phyloP scores from a whole-genome alignment of 805 yeast genomes.

The Suhomyces pyralidae region DNA sequence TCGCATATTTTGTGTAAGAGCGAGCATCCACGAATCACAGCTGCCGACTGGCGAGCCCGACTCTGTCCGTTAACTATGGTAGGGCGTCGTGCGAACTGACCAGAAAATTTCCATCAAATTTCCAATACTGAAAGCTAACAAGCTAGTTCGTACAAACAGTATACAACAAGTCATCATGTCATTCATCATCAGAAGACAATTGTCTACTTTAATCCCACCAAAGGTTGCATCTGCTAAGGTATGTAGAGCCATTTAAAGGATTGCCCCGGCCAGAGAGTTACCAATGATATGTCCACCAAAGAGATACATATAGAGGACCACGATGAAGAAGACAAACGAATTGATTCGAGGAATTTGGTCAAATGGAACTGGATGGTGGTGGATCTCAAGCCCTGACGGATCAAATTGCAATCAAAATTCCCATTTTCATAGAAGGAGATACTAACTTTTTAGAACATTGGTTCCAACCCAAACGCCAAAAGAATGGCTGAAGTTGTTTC shows the following conservation, averaged over 20 bases:
- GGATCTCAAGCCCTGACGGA: neutral
- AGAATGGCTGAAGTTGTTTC: slow-evolving; percentile 93
- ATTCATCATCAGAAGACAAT: slow-evolving; percentile 83
- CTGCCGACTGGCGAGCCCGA: slow-evolving; percentile 11
- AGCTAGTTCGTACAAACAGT: neutral
- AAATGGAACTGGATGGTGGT: neutral
- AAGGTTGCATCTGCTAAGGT: slow-evolving; percentile 95
- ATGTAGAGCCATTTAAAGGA: slow-evolving; percentile 12
- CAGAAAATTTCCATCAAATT: slow-evolving; percentile 1
- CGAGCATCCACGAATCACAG: slow-evolving; percentile 16
- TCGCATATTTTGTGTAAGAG: neutral
- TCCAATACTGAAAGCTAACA: neutral
- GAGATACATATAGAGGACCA: neutral
- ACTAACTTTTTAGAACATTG: slow-evolving; percentile 65
- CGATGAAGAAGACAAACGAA: neutral
- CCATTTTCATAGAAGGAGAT: neutral
- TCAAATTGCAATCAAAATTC: neutral
- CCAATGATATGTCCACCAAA: neutral
- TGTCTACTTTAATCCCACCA: slow-evolving; percentile 97
- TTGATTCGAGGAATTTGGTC: neutral
- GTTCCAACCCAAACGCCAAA: slow-evolving; percentile 94
- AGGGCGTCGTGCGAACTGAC: slow-evolving; percentile 1
- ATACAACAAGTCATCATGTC: slow-evolving; percentile 49
- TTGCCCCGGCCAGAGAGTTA: neutral
- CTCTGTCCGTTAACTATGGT: neutral